phyloP scores from a whole-genome alignment of 176 grass and related monocot species.

The Oryza meyeriana region DNA sequence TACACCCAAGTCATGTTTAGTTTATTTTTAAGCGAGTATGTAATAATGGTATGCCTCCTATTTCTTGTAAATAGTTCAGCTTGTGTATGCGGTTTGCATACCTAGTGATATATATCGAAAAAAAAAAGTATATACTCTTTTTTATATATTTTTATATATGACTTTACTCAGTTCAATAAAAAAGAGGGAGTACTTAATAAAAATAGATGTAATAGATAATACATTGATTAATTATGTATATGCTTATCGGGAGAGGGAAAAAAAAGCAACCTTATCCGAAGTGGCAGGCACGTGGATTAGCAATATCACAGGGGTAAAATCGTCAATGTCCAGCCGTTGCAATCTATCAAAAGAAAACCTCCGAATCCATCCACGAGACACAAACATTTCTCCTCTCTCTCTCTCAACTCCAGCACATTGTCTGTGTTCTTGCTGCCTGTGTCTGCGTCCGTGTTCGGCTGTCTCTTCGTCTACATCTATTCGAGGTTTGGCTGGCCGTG shows the following conservation, averaged over 20 bases:
- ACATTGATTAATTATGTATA: neutral
- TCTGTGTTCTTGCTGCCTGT: constrained; percentile 3
- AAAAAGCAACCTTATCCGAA: neutral
- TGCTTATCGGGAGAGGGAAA: neutral
- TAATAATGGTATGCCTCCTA: no score
- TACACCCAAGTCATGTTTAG: no score
- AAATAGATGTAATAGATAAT: neutral
- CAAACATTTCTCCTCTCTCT: neutral
- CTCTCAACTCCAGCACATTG: neutral
- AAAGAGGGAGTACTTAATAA: neutral
- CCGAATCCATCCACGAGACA: neutral
- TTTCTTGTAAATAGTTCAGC: no score
- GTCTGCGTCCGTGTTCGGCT: neutral
- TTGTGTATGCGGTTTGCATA: no score
- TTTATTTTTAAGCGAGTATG: no score
- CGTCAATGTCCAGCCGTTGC: neutral
- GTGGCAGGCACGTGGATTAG: neutral
- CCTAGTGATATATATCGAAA: no score
- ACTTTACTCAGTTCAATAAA: no score
- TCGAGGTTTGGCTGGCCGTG: neutral
- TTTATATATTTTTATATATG: no score
- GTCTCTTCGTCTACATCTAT: neutral
- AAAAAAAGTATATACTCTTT: no score
- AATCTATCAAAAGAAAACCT: constrained; percentile 15
- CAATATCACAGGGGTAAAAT: neutral